phyloP scores from a whole-genome alignment of 106 monocot genomes.

The Triglochin maritima region DNA sequence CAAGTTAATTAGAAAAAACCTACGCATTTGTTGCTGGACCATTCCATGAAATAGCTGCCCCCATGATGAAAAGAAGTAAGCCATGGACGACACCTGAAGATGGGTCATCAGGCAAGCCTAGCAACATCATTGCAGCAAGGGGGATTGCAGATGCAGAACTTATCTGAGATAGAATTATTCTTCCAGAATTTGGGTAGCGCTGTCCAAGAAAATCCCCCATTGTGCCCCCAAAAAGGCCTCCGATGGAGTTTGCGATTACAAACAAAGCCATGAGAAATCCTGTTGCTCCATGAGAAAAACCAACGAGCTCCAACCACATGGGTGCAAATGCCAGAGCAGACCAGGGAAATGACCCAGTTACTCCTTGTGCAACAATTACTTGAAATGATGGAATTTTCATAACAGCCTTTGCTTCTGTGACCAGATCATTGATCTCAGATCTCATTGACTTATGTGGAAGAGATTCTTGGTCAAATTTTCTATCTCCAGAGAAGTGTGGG shows the following conservation, averaged over 20 bases:
- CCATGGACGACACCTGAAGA: conserved; percentile 43
- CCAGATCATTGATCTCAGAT: conserved; percentile 31
- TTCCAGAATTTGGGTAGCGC: conserved; percentile 59
- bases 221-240: conserved; percentile 67
- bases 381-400: conserved; percentile 77
- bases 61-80: conserved; percentile 75
- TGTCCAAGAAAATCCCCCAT: conserved; percentile 67
- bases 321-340: conserved; percentile 77
- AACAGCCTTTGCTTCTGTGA: conserved; percentile 57
- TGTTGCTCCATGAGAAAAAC: conserved; percentile 64
- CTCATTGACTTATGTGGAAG: conserved; percentile 17
- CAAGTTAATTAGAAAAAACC: not conserved
- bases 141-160: conserved; percentile 84
- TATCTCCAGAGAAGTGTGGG: conserved; percentile 30
- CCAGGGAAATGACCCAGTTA: conserved; percentile 91
- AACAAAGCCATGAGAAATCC: conserved; percentile 54
- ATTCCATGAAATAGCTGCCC: conserved; percentile 81
- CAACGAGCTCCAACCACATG: conserved; percentile 88
- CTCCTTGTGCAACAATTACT: conserved; percentile 87
- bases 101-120: conserved; percentile 59
- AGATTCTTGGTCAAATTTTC: not conserved
- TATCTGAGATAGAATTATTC: conserved; percentile 83
- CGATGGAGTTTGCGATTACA: conserved; percentile 44
- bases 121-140: conserved; percentile 57
- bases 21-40: conserved; percentile 91